Conservation (phyloP, 2,329 filamentous ascomycete genomes). For the Diaporthe sp. region DNA sequence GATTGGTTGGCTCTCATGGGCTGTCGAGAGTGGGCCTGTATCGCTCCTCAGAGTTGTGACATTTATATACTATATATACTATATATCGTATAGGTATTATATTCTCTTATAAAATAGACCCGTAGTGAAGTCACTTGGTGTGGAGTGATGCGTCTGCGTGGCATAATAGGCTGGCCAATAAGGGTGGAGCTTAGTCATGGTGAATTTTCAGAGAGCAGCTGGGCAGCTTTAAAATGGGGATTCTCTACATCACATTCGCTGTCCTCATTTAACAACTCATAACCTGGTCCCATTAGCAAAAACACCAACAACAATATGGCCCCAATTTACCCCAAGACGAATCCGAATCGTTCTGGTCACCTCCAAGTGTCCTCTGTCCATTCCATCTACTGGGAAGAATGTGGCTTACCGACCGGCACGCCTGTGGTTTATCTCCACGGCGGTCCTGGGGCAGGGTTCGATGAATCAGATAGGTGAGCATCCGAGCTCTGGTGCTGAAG, state of each 20-base stretch:
- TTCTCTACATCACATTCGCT: not conserved
- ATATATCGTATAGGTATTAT: too few relatives aligned
- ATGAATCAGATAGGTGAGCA: conserved; percentile 14
- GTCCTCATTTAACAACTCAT: not conserved
- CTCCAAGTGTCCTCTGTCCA: conserved; percentile 48
- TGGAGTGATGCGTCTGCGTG: too few relatives aligned
- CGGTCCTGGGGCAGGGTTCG: conserved; percentile 55
- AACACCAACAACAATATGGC: conserved; percentile 44
- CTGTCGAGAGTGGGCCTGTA: too few relatives aligned
- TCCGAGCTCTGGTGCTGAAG: not conserved
- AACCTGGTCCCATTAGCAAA: not conserved
- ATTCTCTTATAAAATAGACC: too few relatives aligned
- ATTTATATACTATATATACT: too few relatives aligned
- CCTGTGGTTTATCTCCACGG: conserved; percentile 59
- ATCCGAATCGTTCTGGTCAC: conserved; percentile 45
- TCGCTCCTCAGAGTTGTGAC: too few relatives aligned
- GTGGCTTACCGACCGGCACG: conserved; percentile 43
- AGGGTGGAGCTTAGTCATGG: not conserved
- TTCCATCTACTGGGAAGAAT: conserved; percentile 49
- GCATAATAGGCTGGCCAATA: too few relatives aligned
- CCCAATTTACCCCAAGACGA: conserved; percentile 46
- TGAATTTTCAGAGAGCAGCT: not conserved
- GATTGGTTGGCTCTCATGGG: too few relatives aligned
- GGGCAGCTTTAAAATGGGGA: not conserved
- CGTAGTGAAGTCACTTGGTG: too few relatives aligned